Conservation (phyloP, 2,329 filamentous ascomycete species). For the Aspergillus chevalieri region DNA sequence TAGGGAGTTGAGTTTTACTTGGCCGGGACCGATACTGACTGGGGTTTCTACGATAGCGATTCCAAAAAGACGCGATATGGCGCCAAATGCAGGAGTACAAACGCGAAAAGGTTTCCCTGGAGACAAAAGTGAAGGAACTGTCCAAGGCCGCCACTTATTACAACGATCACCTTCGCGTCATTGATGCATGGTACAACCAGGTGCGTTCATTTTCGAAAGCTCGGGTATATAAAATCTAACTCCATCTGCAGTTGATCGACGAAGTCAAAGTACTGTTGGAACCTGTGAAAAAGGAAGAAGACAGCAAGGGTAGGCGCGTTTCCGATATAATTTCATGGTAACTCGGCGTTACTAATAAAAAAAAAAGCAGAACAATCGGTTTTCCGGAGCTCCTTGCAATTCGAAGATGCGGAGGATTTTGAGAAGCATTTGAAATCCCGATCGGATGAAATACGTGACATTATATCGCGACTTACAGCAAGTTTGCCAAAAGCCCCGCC, state of each 20-base stretch:
- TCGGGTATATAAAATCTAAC: conserved; percentile 7
- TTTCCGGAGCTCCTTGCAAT: conserved; percentile 51
- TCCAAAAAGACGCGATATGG: conserved; percentile 92
- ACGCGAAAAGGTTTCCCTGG: conserved; percentile 74
- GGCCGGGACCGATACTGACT: conserved; percentile 30
- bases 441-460: conserved; percentile 67
- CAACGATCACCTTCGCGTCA: conserved; percentile 83
- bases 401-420: conserved; percentile 56
- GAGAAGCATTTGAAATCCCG: conserved; percentile 73
- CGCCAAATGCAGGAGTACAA: conserved; percentile 98
- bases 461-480: conserved; percentile 64
- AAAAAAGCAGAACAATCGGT: conserved; percentile 14
- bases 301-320: conserved; percentile 23
- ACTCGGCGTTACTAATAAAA: conserved; percentile 1
- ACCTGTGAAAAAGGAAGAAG: conserved; percentile 14
- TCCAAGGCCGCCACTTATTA: conserved; percentile 73
- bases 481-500: conserved; percentile 46
- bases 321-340: neutral
- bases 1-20: neutral
- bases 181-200: conserved; percentile 93
- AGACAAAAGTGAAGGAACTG: conserved; percentile 73
- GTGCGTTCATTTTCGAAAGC: conserved; percentile 46
- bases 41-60: conserved; percentile 54
- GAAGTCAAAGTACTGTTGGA: conserved; percentile 41
- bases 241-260: conserved; percentile 32